phyloP scores from a whole-genome alignment of 2,329 filamentous ascomycete species.

The Amesomyces nigricolor region DNA sequence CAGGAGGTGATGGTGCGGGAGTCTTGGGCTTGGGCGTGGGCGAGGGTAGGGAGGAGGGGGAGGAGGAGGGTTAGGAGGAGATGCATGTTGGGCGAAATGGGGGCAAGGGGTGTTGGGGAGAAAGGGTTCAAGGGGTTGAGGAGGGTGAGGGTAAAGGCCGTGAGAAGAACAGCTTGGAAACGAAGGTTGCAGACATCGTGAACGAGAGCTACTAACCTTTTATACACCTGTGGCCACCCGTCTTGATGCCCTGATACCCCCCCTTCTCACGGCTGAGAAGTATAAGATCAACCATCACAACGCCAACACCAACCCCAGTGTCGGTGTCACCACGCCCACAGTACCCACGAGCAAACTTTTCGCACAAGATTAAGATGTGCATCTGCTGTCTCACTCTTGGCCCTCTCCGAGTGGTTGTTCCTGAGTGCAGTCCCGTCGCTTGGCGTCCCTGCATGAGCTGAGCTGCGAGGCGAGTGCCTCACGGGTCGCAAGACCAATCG shows the following conservation, averaged over 20 bases:
- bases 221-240: too few species aligned
- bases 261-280: too few species aligned
- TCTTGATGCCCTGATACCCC: too few species aligned
- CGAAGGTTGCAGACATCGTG: too few species aligned
- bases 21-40: background rate
- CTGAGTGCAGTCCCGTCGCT: background rate
- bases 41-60: background rate
- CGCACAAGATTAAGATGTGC: background rate
- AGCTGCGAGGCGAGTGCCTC: background rate
- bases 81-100: slow-evolving; percentile 8
- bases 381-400: background rate
- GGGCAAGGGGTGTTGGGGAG: background rate
- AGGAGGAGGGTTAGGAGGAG: background rate
- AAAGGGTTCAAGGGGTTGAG: too few species aligned
- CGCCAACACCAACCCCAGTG: too few species aligned
- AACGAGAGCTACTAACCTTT: too few species aligned
- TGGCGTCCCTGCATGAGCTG: slow-evolving; percentile 7
- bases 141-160: too few species aligned
- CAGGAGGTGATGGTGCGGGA: background rate
- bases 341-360: background rate
- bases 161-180: too few species aligned
- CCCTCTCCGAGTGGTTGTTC: background rate
- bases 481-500: background rate
- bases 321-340: background rate
- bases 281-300: too few species aligned